Evolutionary conservation across 371 early-diverging fungal species (phyloP).

Genomic region (Basidiobolus meristosporus): DNA sequence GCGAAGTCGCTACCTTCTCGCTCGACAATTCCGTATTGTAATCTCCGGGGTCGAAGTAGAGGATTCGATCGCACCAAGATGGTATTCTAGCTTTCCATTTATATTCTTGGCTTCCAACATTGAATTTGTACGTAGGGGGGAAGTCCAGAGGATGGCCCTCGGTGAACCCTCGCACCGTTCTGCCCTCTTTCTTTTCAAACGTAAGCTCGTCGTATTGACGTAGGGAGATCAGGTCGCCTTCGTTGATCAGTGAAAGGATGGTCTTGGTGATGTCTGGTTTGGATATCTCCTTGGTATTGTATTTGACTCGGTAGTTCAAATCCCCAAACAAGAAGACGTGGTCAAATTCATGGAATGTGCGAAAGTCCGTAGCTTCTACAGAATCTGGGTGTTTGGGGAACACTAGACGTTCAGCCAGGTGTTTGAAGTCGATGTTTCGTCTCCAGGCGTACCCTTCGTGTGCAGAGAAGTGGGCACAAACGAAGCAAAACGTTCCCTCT

Average conservation of each 20-base stretch:
- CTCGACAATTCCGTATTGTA: no score
- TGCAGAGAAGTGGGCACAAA: no score
- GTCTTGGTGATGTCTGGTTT: no score
- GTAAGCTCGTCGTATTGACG: slow-evolving; percentile 28
- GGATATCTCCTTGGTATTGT: no score
- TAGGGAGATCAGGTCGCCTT: no score
- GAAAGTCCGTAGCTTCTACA: background rate
- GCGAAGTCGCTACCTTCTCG: no score
- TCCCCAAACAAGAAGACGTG: slow-evolving; percentile 45
- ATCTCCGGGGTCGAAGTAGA: slow-evolving; percentile 15
- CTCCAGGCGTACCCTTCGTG: no score
- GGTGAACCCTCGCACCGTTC: slow-evolving; percentile 21
- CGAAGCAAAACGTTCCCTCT: no score
- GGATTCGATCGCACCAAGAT: slow-evolving; percentile 48
- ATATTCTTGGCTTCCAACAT: slow-evolving; percentile 17
- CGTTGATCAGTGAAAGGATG: no score
- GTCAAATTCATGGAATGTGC: slow-evolving; percentile 25
- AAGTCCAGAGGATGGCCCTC: slow-evolving; percentile 34
- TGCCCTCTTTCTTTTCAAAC: slow-evolving; percentile 16
- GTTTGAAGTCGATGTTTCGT: no score
- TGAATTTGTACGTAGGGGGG: slow-evolving; percentile 45
- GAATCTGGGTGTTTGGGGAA: no score
- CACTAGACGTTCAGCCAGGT: no score
- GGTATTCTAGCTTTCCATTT: slow-evolving; percentile 26
- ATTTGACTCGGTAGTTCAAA: slow-evolving; percentile 43